Evolutionary conservation across 495 filamentous ascomycete genomes (phyloP).

Genomic region (Physcia stellaris): DNA sequence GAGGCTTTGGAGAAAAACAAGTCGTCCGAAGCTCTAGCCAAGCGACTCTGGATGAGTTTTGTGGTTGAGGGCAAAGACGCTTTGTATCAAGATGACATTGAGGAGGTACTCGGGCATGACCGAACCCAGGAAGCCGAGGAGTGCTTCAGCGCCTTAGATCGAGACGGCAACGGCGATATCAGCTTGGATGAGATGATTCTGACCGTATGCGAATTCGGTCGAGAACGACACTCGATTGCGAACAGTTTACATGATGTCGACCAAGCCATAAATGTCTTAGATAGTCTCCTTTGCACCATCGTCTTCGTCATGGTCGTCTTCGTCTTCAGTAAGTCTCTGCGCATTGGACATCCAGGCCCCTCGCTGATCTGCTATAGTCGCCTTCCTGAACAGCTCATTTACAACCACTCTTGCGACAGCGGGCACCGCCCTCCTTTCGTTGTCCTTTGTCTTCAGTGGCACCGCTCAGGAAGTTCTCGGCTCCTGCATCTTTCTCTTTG

Average conservation of each 20-base stretch:
- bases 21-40: constrained; percentile 77
- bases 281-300: constrained; percentile 66
- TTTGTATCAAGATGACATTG: constrained; percentile 65
- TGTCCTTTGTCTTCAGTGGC: constrained; percentile 86
- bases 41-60: constrained; percentile 95
- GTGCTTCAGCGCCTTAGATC: constrained; percentile 65
- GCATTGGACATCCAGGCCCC: not conserved
- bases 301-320: constrained; percentile 70
- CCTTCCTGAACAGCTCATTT: constrained; percentile 74
- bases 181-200: constrained; percentile 90
- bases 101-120: constrained; percentile 70
- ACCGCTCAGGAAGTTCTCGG: constrained; percentile 90
- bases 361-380: constrained; percentile 32
- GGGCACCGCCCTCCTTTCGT: constrained; percentile 81
- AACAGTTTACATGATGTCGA: constrained; percentile 95
- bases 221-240: constrained; percentile 70
- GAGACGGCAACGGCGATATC: constrained; percentile 86
- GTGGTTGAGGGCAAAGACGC: constrained; percentile 78
- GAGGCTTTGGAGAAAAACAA: constrained; percentile 73
- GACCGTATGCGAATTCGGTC: constrained; percentile 68
- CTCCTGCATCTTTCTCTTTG: constrained; percentile 94
- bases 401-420: constrained; percentile 84
- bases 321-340: constrained; percentile 53
- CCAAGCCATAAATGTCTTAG: constrained; percentile 81
- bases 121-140: constrained; percentile 65